Conservation (phyloP, 192 early-diverging fungal genomes). For the Backusella morwellensis region DNA sequence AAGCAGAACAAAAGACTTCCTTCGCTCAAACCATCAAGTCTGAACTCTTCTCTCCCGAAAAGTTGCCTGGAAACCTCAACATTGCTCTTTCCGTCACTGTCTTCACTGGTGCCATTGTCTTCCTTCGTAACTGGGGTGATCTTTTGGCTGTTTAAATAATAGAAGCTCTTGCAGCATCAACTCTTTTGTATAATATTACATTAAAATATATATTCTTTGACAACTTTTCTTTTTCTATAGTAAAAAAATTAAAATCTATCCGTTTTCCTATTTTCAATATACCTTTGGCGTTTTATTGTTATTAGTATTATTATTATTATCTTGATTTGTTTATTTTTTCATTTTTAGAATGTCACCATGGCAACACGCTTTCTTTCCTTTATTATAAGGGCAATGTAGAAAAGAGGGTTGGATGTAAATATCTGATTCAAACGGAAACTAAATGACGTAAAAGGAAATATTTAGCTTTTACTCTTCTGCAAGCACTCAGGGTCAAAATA, state of each 20-base stretch:
- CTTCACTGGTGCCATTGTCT: slow-evolving; percentile 53
- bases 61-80: slow-evolving; percentile 50
- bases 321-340: neutral
- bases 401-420: neutral
- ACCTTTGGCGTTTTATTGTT: too few species aligned
- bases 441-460: neutral
- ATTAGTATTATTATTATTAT: too few species aligned
- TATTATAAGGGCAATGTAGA: neutral
- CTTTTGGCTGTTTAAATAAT: slow-evolving; percentile 48
- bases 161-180: neutral
- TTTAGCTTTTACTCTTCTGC: neutral
- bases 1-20: slow-evolving; percentile 11
- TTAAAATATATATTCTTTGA: neutral
- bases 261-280: neutral
- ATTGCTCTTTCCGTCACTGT: slow-evolving; percentile 57
- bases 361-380: neutral
- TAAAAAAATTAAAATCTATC: neutral
- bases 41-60: slow-evolving; percentile 53
- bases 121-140: slow-evolving; percentile 56
- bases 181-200: neutral
- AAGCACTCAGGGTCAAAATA: neutral
- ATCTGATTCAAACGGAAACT: neutral
- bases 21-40: slow-evolving; percentile 26
- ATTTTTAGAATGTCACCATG: neutral
- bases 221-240: neutral